Evolutionary conservation across 768 basidiomycete genomes (phyloP).

Genomic region (Agrocybe praecox): DNA sequence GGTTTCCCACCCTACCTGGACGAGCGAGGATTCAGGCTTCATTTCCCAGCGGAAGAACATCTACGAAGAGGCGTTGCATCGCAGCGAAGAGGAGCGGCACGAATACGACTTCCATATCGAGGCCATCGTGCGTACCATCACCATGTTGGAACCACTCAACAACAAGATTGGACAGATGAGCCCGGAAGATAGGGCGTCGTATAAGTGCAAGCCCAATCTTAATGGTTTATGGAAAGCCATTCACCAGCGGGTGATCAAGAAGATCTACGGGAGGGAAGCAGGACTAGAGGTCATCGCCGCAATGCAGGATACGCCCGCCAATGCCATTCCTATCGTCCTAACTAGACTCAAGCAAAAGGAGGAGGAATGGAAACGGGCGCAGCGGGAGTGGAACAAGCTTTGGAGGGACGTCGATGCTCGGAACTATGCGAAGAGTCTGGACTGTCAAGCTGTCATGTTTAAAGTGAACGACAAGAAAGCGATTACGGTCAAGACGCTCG

Average conservation of each 20-base stretch:
- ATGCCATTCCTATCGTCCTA: constrained; percentile 90
- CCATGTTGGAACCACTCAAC: constrained; percentile 88
- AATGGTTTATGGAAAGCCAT: constrained; percentile 87
- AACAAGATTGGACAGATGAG: constrained; percentile 82
- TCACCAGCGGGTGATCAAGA: constrained; percentile 93
- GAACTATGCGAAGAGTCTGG: constrained; percentile 92
- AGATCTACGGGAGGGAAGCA: constrained; percentile 90
- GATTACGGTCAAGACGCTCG: constrained; percentile 72
- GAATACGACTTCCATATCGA: constrained; percentile 99
- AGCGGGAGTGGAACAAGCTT: constrained; percentile 98
- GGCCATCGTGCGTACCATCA: constrained; percentile 89
- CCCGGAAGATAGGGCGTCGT: constrained; percentile 75
- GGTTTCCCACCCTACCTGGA: constrained; percentile 97
- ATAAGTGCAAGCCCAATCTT: constrained; percentile 89
- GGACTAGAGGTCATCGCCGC: constrained; percentile 82
- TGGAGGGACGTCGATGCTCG: constrained; percentile 96
- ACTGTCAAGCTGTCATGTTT: constrained; percentile 92
- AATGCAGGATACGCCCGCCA: constrained; percentile 90
- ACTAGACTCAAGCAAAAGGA: constrained; percentile 92
- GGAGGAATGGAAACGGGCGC: constrained; percentile 97
- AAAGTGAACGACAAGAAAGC: constrained; percentile 90
- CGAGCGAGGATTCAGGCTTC: constrained; percentile 92
- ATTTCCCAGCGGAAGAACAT: constrained; percentile 91
- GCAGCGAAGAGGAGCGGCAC: constrained; percentile 96
- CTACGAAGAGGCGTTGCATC: constrained; percentile 95